Evolutionary conservation across 768 basidiomycete genomes (phyloP).

Genomic region (Psilocybe cubensis): DNA sequence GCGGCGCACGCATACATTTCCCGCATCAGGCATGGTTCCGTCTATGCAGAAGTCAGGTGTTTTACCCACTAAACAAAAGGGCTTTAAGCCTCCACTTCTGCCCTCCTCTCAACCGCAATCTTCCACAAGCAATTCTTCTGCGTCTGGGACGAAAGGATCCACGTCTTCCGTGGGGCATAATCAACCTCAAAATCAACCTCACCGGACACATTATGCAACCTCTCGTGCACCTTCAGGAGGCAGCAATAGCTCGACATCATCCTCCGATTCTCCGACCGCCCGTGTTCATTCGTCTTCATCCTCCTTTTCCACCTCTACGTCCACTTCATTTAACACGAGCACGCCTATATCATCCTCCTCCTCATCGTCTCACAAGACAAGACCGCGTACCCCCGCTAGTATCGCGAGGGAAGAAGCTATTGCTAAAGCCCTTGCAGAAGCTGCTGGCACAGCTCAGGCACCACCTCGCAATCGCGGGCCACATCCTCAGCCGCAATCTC

Average conservation of each 20-base stretch:
- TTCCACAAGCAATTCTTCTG: background rate
- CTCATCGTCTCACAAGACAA: background rate
- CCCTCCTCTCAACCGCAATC: constrained; percentile 20
- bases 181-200: background rate
- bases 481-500: too few relatives aligned
- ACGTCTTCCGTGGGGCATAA: background rate
- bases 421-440: background rate
- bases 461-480: too few relatives aligned
- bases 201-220: too few relatives aligned
- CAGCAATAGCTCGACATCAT: background rate
- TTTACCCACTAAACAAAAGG: constrained; percentile 35
- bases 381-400: background rate
- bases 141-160: background rate
- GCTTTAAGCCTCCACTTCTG: constrained; percentile 41
- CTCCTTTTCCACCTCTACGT: background rate
- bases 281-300: background rate
- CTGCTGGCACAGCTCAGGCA: background rate
- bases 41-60: constrained; percentile 13
- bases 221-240: too few relatives aligned
- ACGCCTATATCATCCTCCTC: background rate
- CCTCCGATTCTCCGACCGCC: background rate
- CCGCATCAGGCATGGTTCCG: constrained; percentile 7
- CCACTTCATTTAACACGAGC: background rate
- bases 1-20: constrained; percentile 35
- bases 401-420: background rate